Base-by-base conservation (phyloP, 352 stramenopile species). In the Globisporangium camurandrum region DNA sequence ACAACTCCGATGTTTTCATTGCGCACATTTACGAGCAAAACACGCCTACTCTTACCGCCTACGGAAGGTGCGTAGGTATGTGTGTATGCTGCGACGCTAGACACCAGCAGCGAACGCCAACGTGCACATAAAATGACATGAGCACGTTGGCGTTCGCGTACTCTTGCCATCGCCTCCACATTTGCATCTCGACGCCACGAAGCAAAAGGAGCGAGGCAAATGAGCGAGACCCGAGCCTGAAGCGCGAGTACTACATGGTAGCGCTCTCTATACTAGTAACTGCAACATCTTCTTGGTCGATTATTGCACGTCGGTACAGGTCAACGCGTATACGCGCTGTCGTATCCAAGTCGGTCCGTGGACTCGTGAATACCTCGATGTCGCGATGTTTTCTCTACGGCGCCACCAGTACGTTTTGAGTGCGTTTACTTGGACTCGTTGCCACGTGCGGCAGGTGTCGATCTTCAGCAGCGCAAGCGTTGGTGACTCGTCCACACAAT, bases 201-300 rank as follows among this genome's bases (percentile, higher is more conserved):
- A n/a, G n/a, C n/a, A n/a, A n/a, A n/a, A n/a, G n/a, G n/a, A n/a
- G n/a, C n/a, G n/a, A n/a, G n/a, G n/a, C 64, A 24, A 88, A 88
- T 56, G 75, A 76, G 6, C 65, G 69, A 46, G 70, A 90, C 47
- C 70, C 75, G 46, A 70, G 53, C 24, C 62, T 91, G 53, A 87
- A 83, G 37, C 70, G 67, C 33, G 76, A 85, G 44, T 75, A 91
- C 51, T 88, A 68, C 23, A 72, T 88, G 60, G 83, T 85, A 22
- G 62, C 54, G 20, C 59, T 68, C 4, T 69, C 62, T 3, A 64
- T 68, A 37, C 62, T 88, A 19, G 45, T 66, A 38, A 86, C 56
- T 89, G 77, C 53, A 74, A 88, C 34, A 80, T 91, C 48, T 89
- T 88, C 45, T 20, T 91, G 49, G 53, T 91, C 30, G 80, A 91